phyloP scores from a whole-genome alignment of 2,329 filamentous ascomycete genomes.

The Myriosclerotinia curreyana region DNA sequence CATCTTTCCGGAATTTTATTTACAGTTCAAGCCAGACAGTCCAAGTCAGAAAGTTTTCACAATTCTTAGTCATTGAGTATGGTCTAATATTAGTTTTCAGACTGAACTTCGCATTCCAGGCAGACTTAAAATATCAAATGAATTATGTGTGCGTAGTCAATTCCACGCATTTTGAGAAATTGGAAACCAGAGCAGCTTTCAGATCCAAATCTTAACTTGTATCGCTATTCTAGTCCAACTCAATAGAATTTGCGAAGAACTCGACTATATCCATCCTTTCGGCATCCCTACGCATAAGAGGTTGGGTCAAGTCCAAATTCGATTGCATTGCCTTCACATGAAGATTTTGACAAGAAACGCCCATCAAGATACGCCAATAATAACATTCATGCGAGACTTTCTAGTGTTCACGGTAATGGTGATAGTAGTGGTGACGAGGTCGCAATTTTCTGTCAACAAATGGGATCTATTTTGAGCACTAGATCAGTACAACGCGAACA shows the following conservation, averaged over 20 bases:
- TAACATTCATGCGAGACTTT: not conserved
- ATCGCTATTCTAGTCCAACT: no score
- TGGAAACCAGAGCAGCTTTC: no score
- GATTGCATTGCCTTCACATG: not conserved
- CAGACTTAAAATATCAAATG: no score
- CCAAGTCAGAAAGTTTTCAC: not conserved
- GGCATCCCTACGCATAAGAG: fast-evolving
- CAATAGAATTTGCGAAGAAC: not conserved
- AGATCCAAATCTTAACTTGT: no score
- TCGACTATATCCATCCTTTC: not conserved
- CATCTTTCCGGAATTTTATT: not conserved
- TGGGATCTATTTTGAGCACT: not conserved
- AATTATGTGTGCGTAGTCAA: no score
- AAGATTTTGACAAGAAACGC: not conserved
- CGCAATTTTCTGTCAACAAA: not conserved
- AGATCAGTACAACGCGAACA: not conserved
- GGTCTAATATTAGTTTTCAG: no score
- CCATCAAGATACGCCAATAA: not conserved
- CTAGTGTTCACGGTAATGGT: not conserved
- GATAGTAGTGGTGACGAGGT: not conserved
- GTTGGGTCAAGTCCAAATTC: fast-evolving
- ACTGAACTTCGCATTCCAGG: no score
- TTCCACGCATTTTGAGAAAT: no score
- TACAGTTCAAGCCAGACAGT: no score
- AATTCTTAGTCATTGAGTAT: no score